Conservation (phyloP, 2,329 filamentous ascomycete species). For the Phyllosticta citriasiana region DNA sequence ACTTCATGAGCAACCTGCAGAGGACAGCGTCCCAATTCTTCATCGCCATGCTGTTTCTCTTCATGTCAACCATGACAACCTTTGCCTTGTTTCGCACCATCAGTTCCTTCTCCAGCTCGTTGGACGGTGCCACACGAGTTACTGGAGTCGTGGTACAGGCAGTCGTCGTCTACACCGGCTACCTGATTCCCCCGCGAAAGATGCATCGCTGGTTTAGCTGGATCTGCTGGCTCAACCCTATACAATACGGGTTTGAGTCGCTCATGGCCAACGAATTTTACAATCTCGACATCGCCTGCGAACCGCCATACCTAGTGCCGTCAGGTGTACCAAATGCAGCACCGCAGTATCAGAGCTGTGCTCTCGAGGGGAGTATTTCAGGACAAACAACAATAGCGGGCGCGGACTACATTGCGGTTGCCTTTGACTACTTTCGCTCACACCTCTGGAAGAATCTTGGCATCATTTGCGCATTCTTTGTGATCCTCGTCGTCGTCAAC, state of each 20-base stretch:
- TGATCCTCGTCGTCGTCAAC: constrained; percentile 39
- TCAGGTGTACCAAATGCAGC: constrained; percentile 33
- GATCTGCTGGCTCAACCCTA: constrained; percentile 40
- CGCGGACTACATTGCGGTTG: constrained; percentile 44
- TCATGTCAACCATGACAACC: constrained; percentile 41
- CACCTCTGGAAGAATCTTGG: constrained; percentile 54
- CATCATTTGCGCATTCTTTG: constrained; percentile 41
- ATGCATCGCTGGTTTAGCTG: constrained; percentile 33
- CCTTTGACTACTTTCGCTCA: constrained; percentile 44
- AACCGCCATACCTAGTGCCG: constrained; percentile 47
- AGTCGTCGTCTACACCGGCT: constrained; percentile 30
- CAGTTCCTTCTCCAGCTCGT: constrained; percentile 24
- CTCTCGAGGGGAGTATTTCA: constrained; percentile 46
- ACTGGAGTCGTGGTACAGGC: constrained; percentile 32
- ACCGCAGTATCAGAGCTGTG: constrained; percentile 47
- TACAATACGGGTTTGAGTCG: constrained; percentile 61
- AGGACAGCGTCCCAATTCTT: constrained; percentile 53
- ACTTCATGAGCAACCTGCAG: constrained; percentile 50
- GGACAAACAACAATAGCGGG: constrained; percentile 45
- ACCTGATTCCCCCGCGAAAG: constrained; percentile 28
- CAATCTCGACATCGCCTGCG: constrained; percentile 44
- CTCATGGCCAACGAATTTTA: constrained; percentile 64
- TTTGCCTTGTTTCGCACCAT: constrained; percentile 32
- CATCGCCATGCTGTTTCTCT: constrained; percentile 52
- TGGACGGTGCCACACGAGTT: constrained; percentile 29